Base-by-base conservation (phyloP, 2,329 filamentous ascomycete genomes). In the Niveomyces coronatus region DNA sequence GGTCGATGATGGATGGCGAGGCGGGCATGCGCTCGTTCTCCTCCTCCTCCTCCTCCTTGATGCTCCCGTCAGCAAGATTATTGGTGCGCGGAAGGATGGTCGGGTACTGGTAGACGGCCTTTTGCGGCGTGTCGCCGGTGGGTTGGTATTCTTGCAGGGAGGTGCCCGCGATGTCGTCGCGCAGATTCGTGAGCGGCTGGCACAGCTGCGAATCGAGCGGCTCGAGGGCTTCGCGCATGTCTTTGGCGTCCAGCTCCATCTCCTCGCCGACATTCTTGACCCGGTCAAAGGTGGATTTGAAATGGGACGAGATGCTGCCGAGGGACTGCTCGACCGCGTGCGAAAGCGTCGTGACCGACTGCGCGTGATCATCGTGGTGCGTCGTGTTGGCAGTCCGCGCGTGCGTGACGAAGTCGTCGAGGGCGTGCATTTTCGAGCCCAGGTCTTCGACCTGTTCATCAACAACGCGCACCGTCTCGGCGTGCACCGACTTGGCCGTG, bases 371-470 rank as follows among this genome's bases (percentile, higher is more conserved):
- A 18, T 77, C 69, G 55, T 91, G 81, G 53, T 94, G 86, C 14
- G 69, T 67, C 20, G 81, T 76, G 55, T 94, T 96, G 51, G 93
- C 82, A 2, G 74, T 75, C 43, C 81, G 77, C 35, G 93, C 87
- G 22, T 84, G 79, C 22, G 80, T 73, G 27, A 96, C 86, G 50
- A 95, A 94, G 47, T 89, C 85, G 51, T 96, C 89, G 7, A 98
- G 71, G 1, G 85, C 84, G 40, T 79, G 76, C 74, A 98, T 88
- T 58, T 96, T 86, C n/a, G 70, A 73, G 44, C 84, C 81, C 53
- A 98, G 82, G 48, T 94, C 85, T 40, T 75, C 72, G 63, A 93
- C 84, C 61, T 98, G 91, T 41, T 83, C 80, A 52, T 89, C 84
- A 10, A 96, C 88, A 41, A 93, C 89, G 6, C 81, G 80, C 20